phyloP scores from a whole-genome alignment of 2,329 filamentous ascomycete genomes.

The Colletotrichum sublineola region DNA sequence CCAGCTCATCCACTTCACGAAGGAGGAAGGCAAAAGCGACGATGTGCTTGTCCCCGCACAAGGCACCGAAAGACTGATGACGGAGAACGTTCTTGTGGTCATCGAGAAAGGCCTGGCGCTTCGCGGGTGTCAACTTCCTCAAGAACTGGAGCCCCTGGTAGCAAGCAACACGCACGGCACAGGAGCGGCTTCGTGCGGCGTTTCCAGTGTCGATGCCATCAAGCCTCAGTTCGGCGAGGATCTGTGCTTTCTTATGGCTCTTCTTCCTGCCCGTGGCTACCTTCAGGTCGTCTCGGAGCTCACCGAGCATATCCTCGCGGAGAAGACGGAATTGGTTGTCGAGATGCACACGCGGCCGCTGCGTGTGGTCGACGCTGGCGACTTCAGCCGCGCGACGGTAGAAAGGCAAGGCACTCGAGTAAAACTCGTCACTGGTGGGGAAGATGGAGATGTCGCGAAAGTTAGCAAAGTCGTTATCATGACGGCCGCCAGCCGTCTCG shows the following conservation, averaged over 20 bases:
- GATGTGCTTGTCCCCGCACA: constrained; percentile 65
- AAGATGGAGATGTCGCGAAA: constrained; percentile 73
- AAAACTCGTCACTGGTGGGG: constrained; percentile 76
- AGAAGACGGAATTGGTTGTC: constrained; percentile 81
- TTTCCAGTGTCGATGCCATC: constrained; percentile 54
- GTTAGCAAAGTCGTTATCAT: constrained; percentile 78
- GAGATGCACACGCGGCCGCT: constrained; percentile 64
- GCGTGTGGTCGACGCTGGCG: constrained; percentile 51
- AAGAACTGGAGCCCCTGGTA: constrained; percentile 62
- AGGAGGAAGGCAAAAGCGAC: constrained; percentile 72
- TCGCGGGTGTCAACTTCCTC: constrained; percentile 43
- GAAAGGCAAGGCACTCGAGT: constrained; percentile 65
- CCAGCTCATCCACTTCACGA: constrained; percentile 62
- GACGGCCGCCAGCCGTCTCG: constrained; percentile 71
- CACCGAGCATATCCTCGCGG: constrained; percentile 77
- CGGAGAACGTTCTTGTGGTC: constrained; percentile 66
- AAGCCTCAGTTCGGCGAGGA: constrained; percentile 57
- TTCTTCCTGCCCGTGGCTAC: constrained; percentile 63
- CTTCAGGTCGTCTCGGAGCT: constrained; percentile 73
- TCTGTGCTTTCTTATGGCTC: constrained; percentile 53
- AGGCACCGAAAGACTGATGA: constrained; percentile 72
- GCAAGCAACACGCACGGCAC: constrained; percentile 56
- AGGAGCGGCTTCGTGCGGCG: constrained; percentile 48
- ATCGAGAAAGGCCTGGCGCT: constrained; percentile 60
- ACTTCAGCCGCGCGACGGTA: constrained; percentile 67